Evolutionary conservation across 2,329 filamentous ascomycete species (phyloP).

Genomic region (Penicillium polonicum): DNA sequence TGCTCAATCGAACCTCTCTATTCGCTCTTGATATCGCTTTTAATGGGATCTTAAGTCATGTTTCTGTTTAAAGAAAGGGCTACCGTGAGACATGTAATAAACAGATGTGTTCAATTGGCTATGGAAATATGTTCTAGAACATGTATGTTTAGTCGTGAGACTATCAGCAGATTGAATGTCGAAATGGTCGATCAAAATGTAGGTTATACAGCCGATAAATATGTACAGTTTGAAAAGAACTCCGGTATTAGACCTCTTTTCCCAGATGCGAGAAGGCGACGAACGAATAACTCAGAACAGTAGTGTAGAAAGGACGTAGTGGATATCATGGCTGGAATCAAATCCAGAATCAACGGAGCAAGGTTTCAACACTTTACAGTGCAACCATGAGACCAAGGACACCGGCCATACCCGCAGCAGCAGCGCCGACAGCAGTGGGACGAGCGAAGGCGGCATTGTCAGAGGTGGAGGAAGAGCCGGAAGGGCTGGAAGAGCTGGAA

Average conservation of each 20-base stretch:
- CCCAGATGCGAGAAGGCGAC: slow-evolving; percentile 1
- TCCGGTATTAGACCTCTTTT: slow-evolving; percentile 1
- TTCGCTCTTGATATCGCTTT: not conserved
- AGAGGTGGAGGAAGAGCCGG: slow-evolving; percentile 9
- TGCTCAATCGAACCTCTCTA: not conserved
- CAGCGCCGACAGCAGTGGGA: slow-evolving; percentile 23
- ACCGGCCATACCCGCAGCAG: slow-evolving; percentile 29
- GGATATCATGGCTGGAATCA: not conserved
- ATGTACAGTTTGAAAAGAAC: slow-evolving; percentile 6
- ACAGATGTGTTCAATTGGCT: not conserved
- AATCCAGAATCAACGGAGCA: not conserved
- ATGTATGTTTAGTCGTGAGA: not conserved
- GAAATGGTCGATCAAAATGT: not conserved
- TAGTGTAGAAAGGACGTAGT: not conserved
- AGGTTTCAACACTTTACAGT: slow-evolving; percentile 23
- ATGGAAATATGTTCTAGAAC: not conserved
- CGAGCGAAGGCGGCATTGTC: slow-evolving; percentile 22
- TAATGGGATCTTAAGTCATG: not conserved
- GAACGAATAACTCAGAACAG: not conserved
- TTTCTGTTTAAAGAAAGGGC: not conserved
- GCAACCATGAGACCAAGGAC: slow-evolving; percentile 32
- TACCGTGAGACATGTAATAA: not conserved
- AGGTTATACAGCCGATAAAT: not conserved
- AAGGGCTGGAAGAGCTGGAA: slow-evolving; percentile 9
- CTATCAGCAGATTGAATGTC: not conserved